phyloP scores from a whole-genome alignment of 1,139 yeast species.

The Lodderomyces margitis region DNA sequence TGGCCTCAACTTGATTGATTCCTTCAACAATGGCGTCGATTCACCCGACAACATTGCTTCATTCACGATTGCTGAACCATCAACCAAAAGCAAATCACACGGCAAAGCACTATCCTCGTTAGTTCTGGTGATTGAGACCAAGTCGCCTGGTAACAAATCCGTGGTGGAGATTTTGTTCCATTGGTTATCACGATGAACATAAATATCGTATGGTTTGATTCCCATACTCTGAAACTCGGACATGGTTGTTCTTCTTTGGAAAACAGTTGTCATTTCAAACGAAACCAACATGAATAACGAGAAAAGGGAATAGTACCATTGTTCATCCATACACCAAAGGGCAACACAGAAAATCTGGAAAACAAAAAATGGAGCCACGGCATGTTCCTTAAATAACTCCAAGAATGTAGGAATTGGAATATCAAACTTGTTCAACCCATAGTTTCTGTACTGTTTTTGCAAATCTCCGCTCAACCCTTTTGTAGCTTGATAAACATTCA shows the following conservation, averaged over 20 bases:
- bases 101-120: slow-evolving; percentile 91
- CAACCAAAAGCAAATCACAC: slow-evolving; percentile 85
- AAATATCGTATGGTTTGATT: slow-evolving; percentile 80
- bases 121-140: slow-evolving; percentile 85
- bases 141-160: slow-evolving; percentile 86
- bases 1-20: slow-evolving; percentile 84
- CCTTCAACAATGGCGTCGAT: slow-evolving; percentile 93
- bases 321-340: slow-evolving; percentile 94
- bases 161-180: slow-evolving; percentile 76
- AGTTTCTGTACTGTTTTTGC: slow-evolving; percentile 54
- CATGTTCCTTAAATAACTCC: slow-evolving; percentile 94
- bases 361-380: slow-evolving; percentile 96
- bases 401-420: slow-evolving; percentile 91
- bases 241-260: slow-evolving; percentile 93
- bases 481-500: slow-evolving; percentile 57
- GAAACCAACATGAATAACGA: slow-evolving; percentile 89
- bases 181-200: slow-evolving; percentile 64
- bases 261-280: slow-evolving; percentile 92
- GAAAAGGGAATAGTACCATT: slow-evolving; percentile 93
- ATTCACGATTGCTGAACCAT: slow-evolving; percentile 89
- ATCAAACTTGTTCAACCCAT: slow-evolving; percentile 86
- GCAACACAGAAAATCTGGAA: slow-evolving; percentile 96
- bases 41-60: slow-evolving; percentile 99
- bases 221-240: slow-evolving; percentile 97
- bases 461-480: slow-evolving; percentile 66